phyloP scores from a whole-genome alignment of 495 filamentous ascomycete genomes.

The Lasiosphaeria miniovina region DNA sequence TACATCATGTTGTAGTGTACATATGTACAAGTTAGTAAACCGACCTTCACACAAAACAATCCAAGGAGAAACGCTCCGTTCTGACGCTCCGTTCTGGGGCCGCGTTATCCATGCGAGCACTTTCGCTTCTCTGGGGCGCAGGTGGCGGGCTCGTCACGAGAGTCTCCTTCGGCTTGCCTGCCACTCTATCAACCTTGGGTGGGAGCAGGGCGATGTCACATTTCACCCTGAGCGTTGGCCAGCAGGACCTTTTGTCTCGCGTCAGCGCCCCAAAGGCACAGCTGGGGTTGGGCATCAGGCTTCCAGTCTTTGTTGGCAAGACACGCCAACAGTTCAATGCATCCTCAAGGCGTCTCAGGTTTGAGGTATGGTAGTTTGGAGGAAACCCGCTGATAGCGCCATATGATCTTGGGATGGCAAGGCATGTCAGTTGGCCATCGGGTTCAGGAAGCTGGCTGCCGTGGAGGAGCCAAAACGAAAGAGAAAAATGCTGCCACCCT shows the following conservation, averaged over 20 bases:
- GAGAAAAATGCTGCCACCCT: background rate
- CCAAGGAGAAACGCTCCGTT: no score
- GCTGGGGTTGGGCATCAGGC: background rate
- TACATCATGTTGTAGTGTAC: background rate
- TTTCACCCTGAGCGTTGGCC: slow-evolving; percentile 1
- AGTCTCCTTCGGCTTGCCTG: background rate
- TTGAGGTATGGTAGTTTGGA: background rate
- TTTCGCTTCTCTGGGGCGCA: background rate
- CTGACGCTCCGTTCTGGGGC: background rate
- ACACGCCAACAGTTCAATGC: background rate
- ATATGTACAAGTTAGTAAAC: no score
- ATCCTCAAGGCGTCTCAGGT: background rate
- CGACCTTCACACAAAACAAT: no score
- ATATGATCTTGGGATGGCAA: background rate
- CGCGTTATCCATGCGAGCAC: background rate
- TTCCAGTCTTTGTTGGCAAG: slow-evolving; percentile 2
- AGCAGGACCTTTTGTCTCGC: background rate
- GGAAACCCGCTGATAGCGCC: background rate
- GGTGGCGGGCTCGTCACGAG: background rate
- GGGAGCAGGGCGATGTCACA: background rate
- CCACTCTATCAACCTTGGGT: background rate
- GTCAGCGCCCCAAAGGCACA: background rate
- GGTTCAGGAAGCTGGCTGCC: background rate
- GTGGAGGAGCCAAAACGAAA: background rate
- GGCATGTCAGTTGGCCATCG: background rate